A percentile compares a stretch with the other conserved stretches of the same genome.
Evolutionary conservation across 1,284 basidiomycete species (phyloP).

Genomic region (Cryptococcus amylolentus): DNA sequence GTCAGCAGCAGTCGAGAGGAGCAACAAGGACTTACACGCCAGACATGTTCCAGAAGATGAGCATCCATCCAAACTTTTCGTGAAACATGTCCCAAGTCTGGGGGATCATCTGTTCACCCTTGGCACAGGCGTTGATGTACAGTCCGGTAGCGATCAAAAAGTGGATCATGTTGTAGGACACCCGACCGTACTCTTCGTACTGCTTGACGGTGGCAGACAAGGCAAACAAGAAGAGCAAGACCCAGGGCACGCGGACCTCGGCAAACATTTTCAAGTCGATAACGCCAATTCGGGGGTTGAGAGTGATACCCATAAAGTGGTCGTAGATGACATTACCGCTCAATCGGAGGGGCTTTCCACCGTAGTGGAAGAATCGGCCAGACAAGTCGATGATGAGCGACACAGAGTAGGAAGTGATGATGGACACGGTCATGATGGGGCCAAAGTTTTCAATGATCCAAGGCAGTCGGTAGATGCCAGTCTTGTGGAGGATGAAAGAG

Average conservation of each 20-base stretch:
- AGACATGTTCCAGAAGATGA: constrained; percentile 98
- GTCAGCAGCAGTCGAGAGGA: not conserved
- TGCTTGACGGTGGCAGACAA: constrained; percentile 94
- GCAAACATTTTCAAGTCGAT: constrained; percentile 99
- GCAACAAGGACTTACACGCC: constrained; percentile 54
- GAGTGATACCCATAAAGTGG: constrained; percentile 90
- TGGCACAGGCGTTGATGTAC: constrained; percentile 93
- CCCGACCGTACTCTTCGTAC: constrained; percentile 85
- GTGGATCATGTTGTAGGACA: constrained; percentile 96
- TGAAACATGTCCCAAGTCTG: constrained; percentile 99
- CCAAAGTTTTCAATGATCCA: constrained; percentile 97
- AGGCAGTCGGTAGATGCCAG: constrained; percentile 81
- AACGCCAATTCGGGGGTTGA: constrained; percentile 91
- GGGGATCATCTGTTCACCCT: constrained; percentile 95
- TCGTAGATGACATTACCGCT: constrained; percentile 91
- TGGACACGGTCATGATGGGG: constrained; percentile 90
- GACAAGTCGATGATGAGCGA: constrained; percentile 76
- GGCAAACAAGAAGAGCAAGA: constrained; percentile 88
- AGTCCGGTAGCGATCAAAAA: constrained; percentile 95
- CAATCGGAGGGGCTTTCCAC: constrained; percentile 83
- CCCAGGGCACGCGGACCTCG: constrained; percentile 97
- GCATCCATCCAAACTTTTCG: constrained; percentile 93
- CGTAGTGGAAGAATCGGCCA: constrained; percentile 59
- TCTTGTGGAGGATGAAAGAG: constrained; percentile 72
- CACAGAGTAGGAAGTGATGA: constrained; percentile 83